These are phyloP conservation scores for Roridomyces roridus DNA, from an alignment of 768 basidiomycete genomes.

Conservation along the genomic window DNA sequence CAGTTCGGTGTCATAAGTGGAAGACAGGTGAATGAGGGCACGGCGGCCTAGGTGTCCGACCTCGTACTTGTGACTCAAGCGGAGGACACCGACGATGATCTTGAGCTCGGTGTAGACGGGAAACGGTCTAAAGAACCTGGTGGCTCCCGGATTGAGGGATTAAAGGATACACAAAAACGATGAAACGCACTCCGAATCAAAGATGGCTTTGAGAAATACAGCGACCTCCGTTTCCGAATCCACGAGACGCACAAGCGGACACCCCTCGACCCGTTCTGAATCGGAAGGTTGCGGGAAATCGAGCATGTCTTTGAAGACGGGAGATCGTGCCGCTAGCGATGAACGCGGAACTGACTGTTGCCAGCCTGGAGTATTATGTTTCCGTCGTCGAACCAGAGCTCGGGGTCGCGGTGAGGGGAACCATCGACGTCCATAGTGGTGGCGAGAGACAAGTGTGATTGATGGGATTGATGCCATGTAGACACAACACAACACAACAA, in stretches of 20 bases:
- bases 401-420: not conserved
- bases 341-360: not conserved
- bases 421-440: too few species aligned
- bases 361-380: not conserved
- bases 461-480: too few species aligned
- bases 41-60: not conserved
- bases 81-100: not conserved
- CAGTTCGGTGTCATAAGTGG: too few species aligned
- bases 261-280: not conserved
- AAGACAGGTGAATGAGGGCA: not conserved
- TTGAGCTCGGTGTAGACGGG: not conserved
- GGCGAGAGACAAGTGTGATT: too few species aligned
- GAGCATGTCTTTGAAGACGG: too few species aligned
- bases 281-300: too few species aligned
- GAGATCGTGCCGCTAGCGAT: not conserved
- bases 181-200: too few species aligned
- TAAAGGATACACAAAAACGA: too few species aligned
- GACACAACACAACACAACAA: too few species aligned
- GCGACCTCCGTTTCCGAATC: not conserved
- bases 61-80: not conserved
- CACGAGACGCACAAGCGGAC: not conserved
- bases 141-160: too few species aligned
- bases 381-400: not conserved
- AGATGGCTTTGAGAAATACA: too few species aligned
- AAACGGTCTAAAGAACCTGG: not conserved